Evolutionary conservation across 345 rosid genomes (phyloP), one percentile per base, ranked within the genome.

Genomic region (Anastatica hierochuntica): DNA sequence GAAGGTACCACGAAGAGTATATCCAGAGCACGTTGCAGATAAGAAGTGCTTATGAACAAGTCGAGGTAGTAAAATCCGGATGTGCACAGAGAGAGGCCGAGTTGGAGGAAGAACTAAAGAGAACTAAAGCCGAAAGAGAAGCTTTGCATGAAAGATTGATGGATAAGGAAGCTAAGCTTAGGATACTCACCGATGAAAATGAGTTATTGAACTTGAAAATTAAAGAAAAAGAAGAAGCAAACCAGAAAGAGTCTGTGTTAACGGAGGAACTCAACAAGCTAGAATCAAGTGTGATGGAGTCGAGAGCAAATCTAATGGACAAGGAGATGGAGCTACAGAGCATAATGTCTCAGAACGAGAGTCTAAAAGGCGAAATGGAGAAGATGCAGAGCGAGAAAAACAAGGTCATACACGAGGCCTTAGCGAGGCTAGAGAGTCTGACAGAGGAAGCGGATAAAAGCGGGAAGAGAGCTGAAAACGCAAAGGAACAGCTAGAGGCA

Each of bases 11-110:
- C 46, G 95, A 84, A 65, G 96, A 87, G 72, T 84, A 84, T 53
- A 81, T 90, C 23, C 92, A 66, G 21, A 84, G 96, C 77, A 81
- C 88, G 4, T 55, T 92, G 72, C 96, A 88, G 72, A 88, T 88
- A 21, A 64, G 90, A 74, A 76, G 74, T 53, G 95, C 94, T 56
- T 87, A 78, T 48, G 96, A 92, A 62, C 81, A 85, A 70, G 74
- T 73, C 0, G 96, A 92, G 50, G 60, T 8, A 33, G 60, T 69
- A 1, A 84, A 83, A 53, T 67, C 72, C 0, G 87, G 80, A 40
- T 75, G 77, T 14, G 66, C 64, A 9, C 70, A 82, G 59, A 82
- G 74, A 72, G 84, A 77, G 64, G 67, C 73, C 3, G 76, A 62
- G 55, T 46, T 84, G 44, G 85, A 70, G 21, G 78, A 75, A 20